A percentile compares a stretch with the other conserved stretches of the same genome.
phyloP scores from a whole-genome alignment of 495 filamentous ascomycete species.

The Neurospora africana region DNA sequence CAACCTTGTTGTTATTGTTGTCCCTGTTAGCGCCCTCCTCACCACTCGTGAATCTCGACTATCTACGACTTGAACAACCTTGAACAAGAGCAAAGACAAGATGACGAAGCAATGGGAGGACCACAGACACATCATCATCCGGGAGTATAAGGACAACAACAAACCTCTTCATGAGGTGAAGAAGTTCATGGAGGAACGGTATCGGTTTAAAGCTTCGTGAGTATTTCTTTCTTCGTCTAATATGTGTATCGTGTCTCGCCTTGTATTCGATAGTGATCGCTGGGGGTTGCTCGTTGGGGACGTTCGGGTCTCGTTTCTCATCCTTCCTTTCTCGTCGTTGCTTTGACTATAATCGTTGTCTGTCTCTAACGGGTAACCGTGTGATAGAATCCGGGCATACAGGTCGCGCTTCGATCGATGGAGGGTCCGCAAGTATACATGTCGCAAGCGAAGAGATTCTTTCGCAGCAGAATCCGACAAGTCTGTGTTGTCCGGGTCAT shows the following conservation, averaged over 20 bases:
- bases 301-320: neutral
- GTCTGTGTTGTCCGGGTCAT: neutral
- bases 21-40: neutral
- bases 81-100: neutral
- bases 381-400: conserved; percentile 29
- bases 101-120: conserved; percentile 38
- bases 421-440: conserved; percentile 36
- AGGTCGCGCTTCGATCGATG: conserved; percentile 34
- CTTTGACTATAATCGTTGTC: neutral
- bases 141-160: conserved; percentile 30
- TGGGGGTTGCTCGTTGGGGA: neutral
- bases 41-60: neutral
- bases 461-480: neutral
- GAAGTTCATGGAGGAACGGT: conserved; percentile 29
- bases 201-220: conserved; percentile 37
- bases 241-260: neutral
- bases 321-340: neutral
- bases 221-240: conserved; percentile 4
- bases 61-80: neutral
- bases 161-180: conserved; percentile 31
- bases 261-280: neutral
- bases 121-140: conserved; percentile 26
- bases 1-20: neutral
- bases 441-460: conserved; percentile 20
- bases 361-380: neutral